Evolutionary conservation across 768 basidiomycete genomes (phyloP), one percentile per base, ranked within the genome.

Genomic region (Omphalotus guepiniiformis): DNA sequence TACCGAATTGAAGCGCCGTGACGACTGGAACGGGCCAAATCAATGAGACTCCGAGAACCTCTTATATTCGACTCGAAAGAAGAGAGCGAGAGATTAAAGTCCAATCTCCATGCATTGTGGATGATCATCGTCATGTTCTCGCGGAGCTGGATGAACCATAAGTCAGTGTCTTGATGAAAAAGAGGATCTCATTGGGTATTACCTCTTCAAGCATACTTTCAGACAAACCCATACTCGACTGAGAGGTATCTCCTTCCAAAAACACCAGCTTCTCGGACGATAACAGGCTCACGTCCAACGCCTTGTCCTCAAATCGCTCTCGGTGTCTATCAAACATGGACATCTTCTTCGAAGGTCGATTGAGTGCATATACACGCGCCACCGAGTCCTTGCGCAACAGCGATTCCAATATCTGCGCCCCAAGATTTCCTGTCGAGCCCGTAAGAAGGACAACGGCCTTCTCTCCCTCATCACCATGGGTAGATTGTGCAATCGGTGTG

Each of bases 101-200:
- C 72, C 32, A 76, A 63, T 1, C 63, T 63, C 74, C 74, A 75
- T 6, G 72, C 70, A 37, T 59, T 64, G 37, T 66, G 63, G 3
- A 66, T 56, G 49, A 69, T 57, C 12, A 50, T 29, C 2, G 58
- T 64, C 5, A 58, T 50, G 13, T 55, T 55, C 25, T 53, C 55
- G 23, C 44, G 44, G 13, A 46, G 35, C 56, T 61, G 22, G 23
- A 15, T 9, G 29, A 30, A 23, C 13, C 35, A 12, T 15, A 41
- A 29, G 47, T 30, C 11, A 43, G 19, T 9, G 57, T 15, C 6
- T 35, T 34, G 6, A 28, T 8, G 21, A 16, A 5, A 3, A 6
- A 32, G 6, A 2, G 7, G 7, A 36, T 6, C 1, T 22, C 18
- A 32, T 15, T 15, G 22, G 28, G 4, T 2, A 52, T 39, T 55